phyloP scores from a whole-genome alignment of 2,329 filamentous ascomycete genomes.

The Rachicladosporium sp. region DNA sequence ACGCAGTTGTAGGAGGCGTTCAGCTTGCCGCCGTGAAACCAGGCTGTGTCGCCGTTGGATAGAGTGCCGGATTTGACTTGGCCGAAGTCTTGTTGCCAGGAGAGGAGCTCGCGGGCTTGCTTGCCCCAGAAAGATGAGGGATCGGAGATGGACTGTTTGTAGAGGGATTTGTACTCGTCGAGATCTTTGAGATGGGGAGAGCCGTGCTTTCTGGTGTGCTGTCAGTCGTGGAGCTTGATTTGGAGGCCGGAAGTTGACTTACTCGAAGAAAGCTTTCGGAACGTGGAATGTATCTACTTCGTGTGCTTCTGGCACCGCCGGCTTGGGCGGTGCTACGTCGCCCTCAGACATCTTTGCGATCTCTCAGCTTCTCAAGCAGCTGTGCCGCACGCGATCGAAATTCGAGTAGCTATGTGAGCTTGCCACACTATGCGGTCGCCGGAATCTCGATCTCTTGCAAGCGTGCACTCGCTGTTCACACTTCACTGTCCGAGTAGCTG shows the following conservation, averaged over 20 bases:
- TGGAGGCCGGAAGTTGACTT: slow-evolving; percentile 6
- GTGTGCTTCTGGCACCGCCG: slow-evolving; percentile 62
- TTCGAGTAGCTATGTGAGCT: too few species aligned
- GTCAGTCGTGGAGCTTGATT: slow-evolving; percentile 37
- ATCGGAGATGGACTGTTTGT: slow-evolving; percentile 76
- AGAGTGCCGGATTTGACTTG: slow-evolving; percentile 74
- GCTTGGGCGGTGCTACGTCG: slow-evolving; percentile 23
- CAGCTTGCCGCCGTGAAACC: slow-evolving; percentile 87
- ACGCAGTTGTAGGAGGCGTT: slow-evolving; percentile 98
- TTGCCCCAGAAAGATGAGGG: slow-evolving; percentile 84
- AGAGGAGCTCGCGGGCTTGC: slow-evolving; percentile 75
- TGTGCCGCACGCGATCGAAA: too few species aligned
- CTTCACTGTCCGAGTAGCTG: too few species aligned
- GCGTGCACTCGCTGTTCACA: too few species aligned
- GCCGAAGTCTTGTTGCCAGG: slow-evolving; percentile 84
- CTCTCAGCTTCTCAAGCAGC: too few species aligned
- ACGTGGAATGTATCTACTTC: slow-evolving; percentile 60
- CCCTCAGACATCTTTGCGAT: slow-evolving; percentile 33
- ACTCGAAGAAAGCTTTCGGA: slow-evolving; percentile 42
- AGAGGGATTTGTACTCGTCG: slow-evolving; percentile 51
- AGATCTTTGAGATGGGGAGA: slow-evolving; percentile 48
- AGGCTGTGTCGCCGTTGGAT: slow-evolving; percentile 69
- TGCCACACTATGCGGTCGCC: too few species aligned
- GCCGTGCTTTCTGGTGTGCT: slow-evolving; percentile 40
- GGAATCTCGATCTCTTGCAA: too few species aligned